phyloP scores from a whole-genome alignment of 805 yeast species.

The Candida vaughaniae region DNA sequence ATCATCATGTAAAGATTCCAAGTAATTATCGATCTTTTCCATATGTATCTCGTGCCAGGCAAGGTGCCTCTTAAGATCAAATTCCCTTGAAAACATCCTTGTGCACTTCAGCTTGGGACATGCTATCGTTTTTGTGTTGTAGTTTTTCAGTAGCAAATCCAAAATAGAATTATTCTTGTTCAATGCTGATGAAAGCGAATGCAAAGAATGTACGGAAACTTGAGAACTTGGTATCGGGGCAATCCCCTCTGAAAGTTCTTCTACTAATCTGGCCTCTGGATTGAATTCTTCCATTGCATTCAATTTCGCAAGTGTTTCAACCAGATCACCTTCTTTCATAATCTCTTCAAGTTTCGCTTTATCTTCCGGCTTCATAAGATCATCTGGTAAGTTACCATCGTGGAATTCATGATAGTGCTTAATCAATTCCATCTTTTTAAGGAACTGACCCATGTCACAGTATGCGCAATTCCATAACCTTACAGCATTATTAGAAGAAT shows the following conservation, averaged over 20 bases:
- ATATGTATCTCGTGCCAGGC: constrained; percentile 49
- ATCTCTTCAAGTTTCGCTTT: constrained; percentile 2
- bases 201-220: constrained; percentile 10
- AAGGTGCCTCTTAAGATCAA: constrained; percentile 50
- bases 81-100: constrained; percentile 50
- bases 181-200: constrained; percentile 9
- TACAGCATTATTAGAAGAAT: constrained; percentile 51
- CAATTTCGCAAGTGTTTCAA: neutral
- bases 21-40: constrained; percentile 27
- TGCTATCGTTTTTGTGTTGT: constrained; percentile 28
- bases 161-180: constrained; percentile 27
- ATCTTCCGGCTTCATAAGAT: constrained; percentile 22
- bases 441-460: constrained; percentile 49
- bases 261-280: constrained; percentile 2
- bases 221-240: neutral
- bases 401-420: constrained; percentile 57
- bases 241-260: neutral
- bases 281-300: constrained; percentile 18
- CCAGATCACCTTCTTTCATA: neutral
- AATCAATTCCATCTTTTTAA: constrained; percentile 55
- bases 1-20: constrained; percentile 19
- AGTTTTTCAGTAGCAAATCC: constrained; percentile 38
- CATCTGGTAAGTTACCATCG: constrained; percentile 37
- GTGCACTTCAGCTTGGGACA: constrained; percentile 55
- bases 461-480: constrained; percentile 66